Conservation (phyloP, 306 rosid species). For the Medicago lupulina region DNA sequence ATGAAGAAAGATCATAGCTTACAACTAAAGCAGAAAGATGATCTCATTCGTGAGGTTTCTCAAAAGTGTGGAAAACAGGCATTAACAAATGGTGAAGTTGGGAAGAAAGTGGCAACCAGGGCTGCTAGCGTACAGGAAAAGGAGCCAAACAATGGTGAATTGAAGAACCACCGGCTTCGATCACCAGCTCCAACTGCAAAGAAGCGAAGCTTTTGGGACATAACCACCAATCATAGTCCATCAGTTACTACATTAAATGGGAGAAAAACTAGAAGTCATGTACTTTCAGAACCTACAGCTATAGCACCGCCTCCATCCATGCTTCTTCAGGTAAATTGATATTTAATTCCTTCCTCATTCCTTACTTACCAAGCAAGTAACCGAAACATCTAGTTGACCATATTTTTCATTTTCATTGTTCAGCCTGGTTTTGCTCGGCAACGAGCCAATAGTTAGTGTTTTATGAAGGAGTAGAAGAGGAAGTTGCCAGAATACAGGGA, state of each 20-base stretch:
- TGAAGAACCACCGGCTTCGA: conserved; percentile 80
- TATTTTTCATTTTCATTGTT: conserved; percentile 46
- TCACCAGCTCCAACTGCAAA: conserved; percentile 84
- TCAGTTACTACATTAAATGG: conserved; percentile 74
- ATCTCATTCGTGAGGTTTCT: conserved; percentile 65
- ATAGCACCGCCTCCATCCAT: conserved; percentile 73
- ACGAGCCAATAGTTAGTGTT: conserved; percentile 57
- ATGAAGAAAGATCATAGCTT: conserved; percentile 69
- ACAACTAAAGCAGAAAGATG: conserved; percentile 81
- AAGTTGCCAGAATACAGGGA: conserved; percentile 34
- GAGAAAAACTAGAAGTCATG: conserved; percentile 90
- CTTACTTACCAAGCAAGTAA: conserved; percentile 27
- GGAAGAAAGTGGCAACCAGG: conserved; percentile 62
- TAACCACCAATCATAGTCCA: conserved; percentile 83
- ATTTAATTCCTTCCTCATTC: conserved; percentile 11
- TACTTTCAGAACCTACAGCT: conserved; percentile 65
- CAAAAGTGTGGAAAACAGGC: conserved; percentile 55
- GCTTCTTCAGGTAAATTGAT: conserved; percentile 89
- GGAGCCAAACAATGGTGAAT: conserved; percentile 69
- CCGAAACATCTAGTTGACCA: conserved; percentile 46
- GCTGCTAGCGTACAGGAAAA: conserved; percentile 59
- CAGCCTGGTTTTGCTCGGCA: conserved; percentile 98
- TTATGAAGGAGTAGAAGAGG: conserved; percentile 29
- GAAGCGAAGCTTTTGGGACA: conserved; percentile 97
- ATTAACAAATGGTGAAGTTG: conserved; percentile 38